phyloP scores from a whole-genome alignment of 208 protist genomes.

The Trypanosoma cruzi region DNA sequence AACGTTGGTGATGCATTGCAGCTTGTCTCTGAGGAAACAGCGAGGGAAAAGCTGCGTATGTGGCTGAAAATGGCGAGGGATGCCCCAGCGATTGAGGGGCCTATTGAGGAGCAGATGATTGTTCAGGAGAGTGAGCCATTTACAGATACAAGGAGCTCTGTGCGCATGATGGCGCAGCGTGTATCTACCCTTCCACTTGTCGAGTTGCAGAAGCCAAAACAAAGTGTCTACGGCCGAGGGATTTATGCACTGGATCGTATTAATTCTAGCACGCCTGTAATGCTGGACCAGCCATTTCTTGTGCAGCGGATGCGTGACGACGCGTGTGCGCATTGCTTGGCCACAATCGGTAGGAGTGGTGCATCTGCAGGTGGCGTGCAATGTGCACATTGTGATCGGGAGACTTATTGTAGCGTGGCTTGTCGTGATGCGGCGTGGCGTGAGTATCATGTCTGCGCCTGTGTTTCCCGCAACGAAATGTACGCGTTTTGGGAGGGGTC shows the following conservation, averaged over 20 bases:
- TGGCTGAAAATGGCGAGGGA: neutral
- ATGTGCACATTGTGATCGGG: slow-evolving; percentile 51
- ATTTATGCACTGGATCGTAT: slow-evolving; percentile 64
- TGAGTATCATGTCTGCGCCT: slow-evolving; percentile 79
- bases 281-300: slow-evolving; percentile 61
- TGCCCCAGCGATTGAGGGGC: neutral
- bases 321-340: slow-evolving; percentile 80
- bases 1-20: slow-evolving; percentile 16
- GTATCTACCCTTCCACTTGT: slow-evolving; percentile 28
- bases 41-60: slow-evolving; percentile 6
- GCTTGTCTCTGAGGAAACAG: slow-evolving; percentile 12
- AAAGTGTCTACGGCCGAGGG: slow-evolving; percentile 63
- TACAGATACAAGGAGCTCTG: slow-evolving; percentile 21
- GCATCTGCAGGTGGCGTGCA: slow-evolving; percentile 23
- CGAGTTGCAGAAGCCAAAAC: slow-evolving; percentile 61
- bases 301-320: slow-evolving; percentile 52
- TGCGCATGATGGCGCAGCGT: slow-evolving; percentile 28
- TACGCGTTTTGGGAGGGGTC: slow-evolving; percentile 50
- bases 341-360: slow-evolving; percentile 24
- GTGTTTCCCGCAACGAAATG: slow-evolving; percentile 52
- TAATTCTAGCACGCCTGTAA: slow-evolving; percentile 39
- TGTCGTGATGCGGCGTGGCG: slow-evolving; percentile 76
- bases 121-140: slow-evolving; percentile 37
- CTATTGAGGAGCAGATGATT: slow-evolving; percentile 29
- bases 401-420: slow-evolving; percentile 72